phyloP scores from a whole-genome alignment of 2,329 filamentous ascomycete genomes.

The Colletotrichum camelliae region DNA sequence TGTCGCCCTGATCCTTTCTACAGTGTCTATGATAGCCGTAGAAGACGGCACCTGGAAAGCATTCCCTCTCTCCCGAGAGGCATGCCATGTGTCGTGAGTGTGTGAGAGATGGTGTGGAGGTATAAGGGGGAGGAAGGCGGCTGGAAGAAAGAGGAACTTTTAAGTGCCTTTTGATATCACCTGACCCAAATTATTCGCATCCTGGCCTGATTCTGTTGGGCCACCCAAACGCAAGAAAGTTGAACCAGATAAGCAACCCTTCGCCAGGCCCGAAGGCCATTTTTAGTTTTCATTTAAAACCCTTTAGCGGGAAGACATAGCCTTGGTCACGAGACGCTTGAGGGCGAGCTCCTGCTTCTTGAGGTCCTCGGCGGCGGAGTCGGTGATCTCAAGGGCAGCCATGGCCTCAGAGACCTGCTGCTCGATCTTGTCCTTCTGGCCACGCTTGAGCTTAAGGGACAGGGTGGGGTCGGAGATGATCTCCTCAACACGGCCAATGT shows the following conservation, averaged over 20 bases:
- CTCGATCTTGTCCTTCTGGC: conserved; percentile 99
- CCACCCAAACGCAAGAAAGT: conserved; percentile 23
- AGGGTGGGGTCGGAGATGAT: conserved; percentile 96
- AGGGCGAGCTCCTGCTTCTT: conserved; percentile 99
- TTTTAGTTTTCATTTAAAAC: neutral
- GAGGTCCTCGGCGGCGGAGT: conserved; percentile 88
- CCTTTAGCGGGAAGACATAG: conserved; percentile 86
- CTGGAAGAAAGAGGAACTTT: conserved; percentile 25
- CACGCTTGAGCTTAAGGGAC: conserved; percentile 97
- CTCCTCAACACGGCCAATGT: conserved; percentile 98
- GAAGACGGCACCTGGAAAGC: conserved; percentile 21
- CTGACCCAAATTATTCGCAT: conserved; percentile 24
- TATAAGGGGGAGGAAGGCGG: conserved; percentile 18
- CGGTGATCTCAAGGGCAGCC: conserved; percentile 95
- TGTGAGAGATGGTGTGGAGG: conserved; percentile 16
- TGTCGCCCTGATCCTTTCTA: conserved; percentile 26
- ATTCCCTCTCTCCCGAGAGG: conserved; percentile 16
- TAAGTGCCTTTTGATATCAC: conserved; percentile 24
- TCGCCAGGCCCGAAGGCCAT: neutral
- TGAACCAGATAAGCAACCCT: conserved; percentile 18
- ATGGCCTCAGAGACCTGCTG: conserved; percentile 95
- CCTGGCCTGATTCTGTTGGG: conserved; percentile 19
- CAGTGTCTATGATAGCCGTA: conserved; percentile 25
- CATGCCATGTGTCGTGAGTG: conserved; percentile 20
- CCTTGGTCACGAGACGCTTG: conserved; percentile 98